These are phyloP conservation scores for Clonostachys chloroleuca DNA, from an alignment of 2,329 filamentous ascomycete species.

Conservation along the genomic window DNA sequence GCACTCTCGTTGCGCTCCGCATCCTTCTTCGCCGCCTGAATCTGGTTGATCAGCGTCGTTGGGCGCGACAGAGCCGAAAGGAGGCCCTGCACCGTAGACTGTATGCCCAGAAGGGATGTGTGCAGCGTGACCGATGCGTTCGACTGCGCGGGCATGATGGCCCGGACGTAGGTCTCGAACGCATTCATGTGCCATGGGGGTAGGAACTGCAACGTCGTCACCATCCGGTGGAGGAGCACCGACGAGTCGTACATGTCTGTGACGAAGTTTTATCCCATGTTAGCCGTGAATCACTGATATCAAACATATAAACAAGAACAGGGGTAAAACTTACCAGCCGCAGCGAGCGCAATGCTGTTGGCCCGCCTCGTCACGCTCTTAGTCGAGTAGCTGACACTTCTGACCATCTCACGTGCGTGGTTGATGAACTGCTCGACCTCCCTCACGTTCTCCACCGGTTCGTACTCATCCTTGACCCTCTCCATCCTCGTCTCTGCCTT, in stretches of 20 bases:
- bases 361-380: slow-evolving; percentile 77
- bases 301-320: not conserved
- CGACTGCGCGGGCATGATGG: slow-evolving; percentile 62
- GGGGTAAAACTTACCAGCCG: slow-evolving; percentile 42
- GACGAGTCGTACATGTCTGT: slow-evolving; percentile 67
- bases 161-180: slow-evolving; percentile 66
- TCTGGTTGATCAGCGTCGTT: slow-evolving; percentile 70
- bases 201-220: slow-evolving; percentile 60
- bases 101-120: slow-evolving; percentile 71
- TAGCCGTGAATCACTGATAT: not conserved
- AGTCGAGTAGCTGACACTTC: slow-evolving; percentile 77
- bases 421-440: slow-evolving; percentile 93
- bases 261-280: not conserved
- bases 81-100: slow-evolving; percentile 79
- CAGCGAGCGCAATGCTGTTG: slow-evolving; percentile 65
- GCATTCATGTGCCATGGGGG: slow-evolving; percentile 65
- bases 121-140: slow-evolving; percentile 73
- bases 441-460: slow-evolving; percentile 75
- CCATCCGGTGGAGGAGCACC: slow-evolving; percentile 44
- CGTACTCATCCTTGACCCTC: slow-evolving; percentile 82
- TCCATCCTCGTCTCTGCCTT: slow-evolving; percentile 83
- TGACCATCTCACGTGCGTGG: slow-evolving; percentile 85
- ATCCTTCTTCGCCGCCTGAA: slow-evolving; percentile 68
- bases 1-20: slow-evolving; percentile 76
- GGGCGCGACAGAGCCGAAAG: slow-evolving; percentile 76